Conservation (phyloP, 306 rosid genomes). For the Trichosanthes cucumerina region DNA sequence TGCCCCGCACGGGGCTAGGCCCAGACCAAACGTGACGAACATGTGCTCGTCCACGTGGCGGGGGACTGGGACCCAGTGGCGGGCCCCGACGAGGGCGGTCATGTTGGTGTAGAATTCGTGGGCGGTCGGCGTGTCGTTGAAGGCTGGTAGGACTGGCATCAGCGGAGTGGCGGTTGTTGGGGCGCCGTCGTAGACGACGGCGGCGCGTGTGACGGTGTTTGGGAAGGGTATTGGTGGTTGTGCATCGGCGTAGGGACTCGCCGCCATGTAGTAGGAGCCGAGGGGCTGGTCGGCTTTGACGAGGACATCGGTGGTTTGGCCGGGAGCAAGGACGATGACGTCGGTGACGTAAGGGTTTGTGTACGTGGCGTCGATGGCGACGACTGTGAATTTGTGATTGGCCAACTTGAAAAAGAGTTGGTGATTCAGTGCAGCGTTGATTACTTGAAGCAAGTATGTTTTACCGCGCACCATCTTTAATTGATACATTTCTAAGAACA, state of each 20-base stretch:
- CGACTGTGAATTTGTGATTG: slow-evolving; percentile 49
- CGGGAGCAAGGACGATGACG: slow-evolving; percentile 31
- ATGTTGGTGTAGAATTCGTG: slow-evolving; percentile 37
- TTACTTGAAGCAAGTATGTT: slow-evolving; percentile 43
- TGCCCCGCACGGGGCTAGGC: slow-evolving; percentile 15
- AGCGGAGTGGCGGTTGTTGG: slow-evolving; percentile 1
- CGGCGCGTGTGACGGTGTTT: slow-evolving; percentile 27
- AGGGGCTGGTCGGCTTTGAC: slow-evolving; percentile 20
- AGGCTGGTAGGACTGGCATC: slow-evolving; percentile 35
- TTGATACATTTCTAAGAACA: slow-evolving; percentile 19
- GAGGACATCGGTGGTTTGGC: slow-evolving; percentile 56
- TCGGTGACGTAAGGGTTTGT: slow-evolving; percentile 35
- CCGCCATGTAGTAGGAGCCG: slow-evolving; percentile 62
- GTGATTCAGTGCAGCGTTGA: slow-evolving; percentile 51
- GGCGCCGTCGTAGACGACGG: slow-evolving; percentile 25
- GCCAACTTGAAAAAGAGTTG: slow-evolving; percentile 58
- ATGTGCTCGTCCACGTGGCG: slow-evolving; percentile 31
- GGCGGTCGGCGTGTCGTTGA: slow-evolving; percentile 31
- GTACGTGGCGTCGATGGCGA: slow-evolving; percentile 52
- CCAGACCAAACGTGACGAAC: slow-evolving; percentile 38
- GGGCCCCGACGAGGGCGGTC: slow-evolving; percentile 22
- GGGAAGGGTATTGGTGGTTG: neutral
- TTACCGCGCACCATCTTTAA: slow-evolving; percentile 35
- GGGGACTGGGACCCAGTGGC: slow-evolving; percentile 48
- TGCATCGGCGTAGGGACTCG: slow-evolving; percentile 17